Base-by-base conservation (phyloP, 2,329 filamentous ascomycete genomes). In the Beauveria caledonica region DNA sequence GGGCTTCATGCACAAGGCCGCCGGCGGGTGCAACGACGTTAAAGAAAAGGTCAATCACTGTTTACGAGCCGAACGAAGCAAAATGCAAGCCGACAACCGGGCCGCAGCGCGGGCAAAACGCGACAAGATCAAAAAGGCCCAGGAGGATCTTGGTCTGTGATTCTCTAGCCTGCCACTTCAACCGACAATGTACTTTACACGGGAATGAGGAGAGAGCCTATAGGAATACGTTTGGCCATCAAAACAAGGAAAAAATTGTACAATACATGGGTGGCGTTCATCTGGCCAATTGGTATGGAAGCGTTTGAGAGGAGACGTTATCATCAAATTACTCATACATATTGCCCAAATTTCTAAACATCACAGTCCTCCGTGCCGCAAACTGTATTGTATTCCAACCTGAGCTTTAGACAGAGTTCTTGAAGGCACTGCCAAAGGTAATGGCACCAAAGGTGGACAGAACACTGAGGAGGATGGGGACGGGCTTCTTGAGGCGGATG, bases 1-100 rank as follows among this genome's bases (percentile, higher is more conserved):
- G 62, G 94, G 94, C 59, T 99, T 99, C 76, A 76, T 99, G 61
- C 92, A 89, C 84, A 97, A 96, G 76, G 86, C 90, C 1, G 78
- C 90, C 63, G 94, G 94, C 60, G 90, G 89, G 79, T 99, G 94
- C 83, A 97, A 91, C 73, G 83, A 87, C 45, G 83, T 88, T 64
- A 99, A 99, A 75, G 80, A 85, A 46, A 80, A 90, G 61, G 89
- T 99, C 67, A 94, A 90, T 75, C 82, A 85, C 70, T 99, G 94
- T 71, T 81, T 99, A 57, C 85, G 89, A 64, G 86, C 82, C 42
- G 90, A 96, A 74, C 84, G 94, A 69, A 77, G 87, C 56, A 90
- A 92, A 73, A 86, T 87, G 60, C 92, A 92, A 57, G 84, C 83
- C 65, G 77, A 80, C 67, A 97, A 99, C 72, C 85, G 68, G 82